A percentile compares a stretch with the other conserved stretches of the same genome.
These are phyloP conservation scores for Chaetomiaceae sp. DNA, from an alignment of 2,329 filamentous ascomycete species.

Conservation along the genomic window DNA sequence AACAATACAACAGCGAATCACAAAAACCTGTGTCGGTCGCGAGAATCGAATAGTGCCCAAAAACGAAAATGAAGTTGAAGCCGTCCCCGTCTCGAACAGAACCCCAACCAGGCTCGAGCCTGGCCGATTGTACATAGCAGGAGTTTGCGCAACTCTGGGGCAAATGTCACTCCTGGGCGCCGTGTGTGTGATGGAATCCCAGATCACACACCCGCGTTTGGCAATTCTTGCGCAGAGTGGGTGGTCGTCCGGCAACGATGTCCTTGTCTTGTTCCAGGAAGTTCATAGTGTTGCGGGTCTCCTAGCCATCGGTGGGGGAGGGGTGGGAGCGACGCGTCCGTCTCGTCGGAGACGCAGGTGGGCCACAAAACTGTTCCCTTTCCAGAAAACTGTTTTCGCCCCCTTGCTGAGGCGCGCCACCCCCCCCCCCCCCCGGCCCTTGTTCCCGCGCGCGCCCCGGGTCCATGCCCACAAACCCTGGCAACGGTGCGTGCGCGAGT, in stretches of 20 bases:
- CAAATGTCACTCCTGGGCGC: not conserved
- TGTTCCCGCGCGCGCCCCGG: not conserved
- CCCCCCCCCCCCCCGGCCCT: not conserved
- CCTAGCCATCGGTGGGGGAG: too few relatives aligned
- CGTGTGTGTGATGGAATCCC: constrained; percentile 1
- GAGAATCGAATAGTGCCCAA: too few relatives aligned
- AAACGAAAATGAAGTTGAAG: too few relatives aligned
- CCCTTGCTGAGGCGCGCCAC: not conserved
- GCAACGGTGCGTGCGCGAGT: constrained; percentile 1
- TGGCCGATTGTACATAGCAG: too few relatives aligned
- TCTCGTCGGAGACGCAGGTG: not conserved
- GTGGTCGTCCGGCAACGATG: too few relatives aligned
- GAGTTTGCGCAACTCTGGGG: too few relatives aligned
- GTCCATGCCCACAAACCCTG: not conserved
- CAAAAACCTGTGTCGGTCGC: too few relatives aligned
- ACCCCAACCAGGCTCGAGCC: too few relatives aligned
- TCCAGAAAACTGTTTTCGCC: constrained; percentile 1
- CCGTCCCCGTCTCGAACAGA: too few relatives aligned
- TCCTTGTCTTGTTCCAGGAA: too few relatives aligned
- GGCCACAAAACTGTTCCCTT: not conserved
- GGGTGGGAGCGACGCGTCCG: not conserved
- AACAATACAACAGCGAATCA: too few relatives aligned
- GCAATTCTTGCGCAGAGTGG: constrained; percentile 4
- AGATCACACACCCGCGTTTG: not conserved
- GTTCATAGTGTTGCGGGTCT: too few relatives aligned